phyloP scores from a whole-genome alignment of 192 early-diverging fungal species.

The Rhizophagus clarus region DNA sequence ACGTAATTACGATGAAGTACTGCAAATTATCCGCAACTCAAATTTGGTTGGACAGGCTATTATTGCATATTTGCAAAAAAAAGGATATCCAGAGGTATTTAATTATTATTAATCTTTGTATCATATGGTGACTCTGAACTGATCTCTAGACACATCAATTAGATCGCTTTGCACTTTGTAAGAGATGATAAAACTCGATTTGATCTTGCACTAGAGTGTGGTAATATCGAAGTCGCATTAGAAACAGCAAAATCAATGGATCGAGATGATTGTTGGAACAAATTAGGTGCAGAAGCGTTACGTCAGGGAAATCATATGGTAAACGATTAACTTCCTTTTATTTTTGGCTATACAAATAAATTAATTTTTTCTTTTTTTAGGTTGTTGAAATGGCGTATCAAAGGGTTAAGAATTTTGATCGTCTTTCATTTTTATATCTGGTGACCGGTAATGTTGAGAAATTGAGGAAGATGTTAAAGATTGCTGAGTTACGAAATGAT shows the following conservation, averaged over 20 bases:
- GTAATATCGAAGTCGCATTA: slow-evolving; percentile 92
- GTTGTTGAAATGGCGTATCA: slow-evolving; percentile 92
- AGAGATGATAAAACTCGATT: slow-evolving; percentile 95
- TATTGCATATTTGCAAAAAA: slow-evolving; percentile 99
- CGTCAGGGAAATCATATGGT: slow-evolving; percentile 88
- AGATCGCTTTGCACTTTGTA: slow-evolving; percentile 97
- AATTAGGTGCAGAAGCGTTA: slow-evolving; percentile 86
- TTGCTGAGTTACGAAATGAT: slow-evolving; percentile 84
- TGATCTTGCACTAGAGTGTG: slow-evolving; percentile 95
- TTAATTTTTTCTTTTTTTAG: slow-evolving; percentile 38
- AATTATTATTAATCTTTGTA: not conserved
- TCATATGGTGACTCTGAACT: not conserved
- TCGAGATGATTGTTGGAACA: slow-evolving; percentile 86
- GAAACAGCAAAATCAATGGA: slow-evolving; percentile 94
- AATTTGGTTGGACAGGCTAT: slow-evolving; percentile 98
- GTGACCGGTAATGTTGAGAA: slow-evolving; percentile 92
- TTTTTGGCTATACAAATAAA: slow-evolving; percentile 10
- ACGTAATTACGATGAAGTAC: slow-evolving; percentile 94
- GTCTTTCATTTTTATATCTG: slow-evolving; percentile 94
- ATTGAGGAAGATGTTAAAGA: slow-evolving; percentile 92
- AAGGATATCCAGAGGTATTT: slow-evolving; percentile 92
- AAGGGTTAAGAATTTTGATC: slow-evolving; percentile 87
- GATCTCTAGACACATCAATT: not conserved
- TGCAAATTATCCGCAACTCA: slow-evolving; percentile 93
- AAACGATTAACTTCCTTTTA: slow-evolving; percentile 11